A percentile compares a stretch with the other conserved stretches of the same genome.
These are phyloP conservation scores for Naganishia cerealis DNA, from an alignment of 1,284 basidiomycete species.

Conservation along the genomic window DNA sequence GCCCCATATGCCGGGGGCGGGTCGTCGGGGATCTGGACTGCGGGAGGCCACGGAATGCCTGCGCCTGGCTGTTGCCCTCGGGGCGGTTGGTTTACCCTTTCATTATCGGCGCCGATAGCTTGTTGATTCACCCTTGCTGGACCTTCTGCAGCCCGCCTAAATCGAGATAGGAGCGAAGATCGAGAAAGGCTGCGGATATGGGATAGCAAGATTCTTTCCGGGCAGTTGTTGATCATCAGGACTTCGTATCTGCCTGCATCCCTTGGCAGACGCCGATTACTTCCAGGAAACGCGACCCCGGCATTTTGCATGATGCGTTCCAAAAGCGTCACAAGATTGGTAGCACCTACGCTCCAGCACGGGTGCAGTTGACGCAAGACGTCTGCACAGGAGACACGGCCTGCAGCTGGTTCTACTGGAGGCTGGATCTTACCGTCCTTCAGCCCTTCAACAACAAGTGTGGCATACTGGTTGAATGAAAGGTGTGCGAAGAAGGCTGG, in stretches of 20 bases:
- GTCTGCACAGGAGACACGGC: not conserved
- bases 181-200: constrained; percentile 7
- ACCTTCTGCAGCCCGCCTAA: not conserved
- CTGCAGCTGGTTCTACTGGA: not conserved
- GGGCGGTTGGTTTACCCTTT: not conserved
- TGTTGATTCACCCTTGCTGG: not conserved
- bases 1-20: constrained; percentile 19
- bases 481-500: not conserved
- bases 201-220: constrained; percentile 11
- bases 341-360: constrained; percentile 17
- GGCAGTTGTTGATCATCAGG: constrained; percentile 14
- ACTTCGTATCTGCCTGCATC: not conserved
- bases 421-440: not conserved
- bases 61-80: not conserved
- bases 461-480: constrained; percentile 5
- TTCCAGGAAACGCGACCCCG: constrained; percentile 3
- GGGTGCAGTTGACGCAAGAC: constrained; percentile 12
- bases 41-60: not conserved
- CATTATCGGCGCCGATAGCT: not conserved
- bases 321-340: constrained; percentile 2
- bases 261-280: not conserved
- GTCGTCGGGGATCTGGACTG: constrained; percentile 6
- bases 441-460: constrained; percentile 3
- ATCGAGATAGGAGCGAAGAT: not conserved
- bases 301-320: constrained; percentile 19